These are phyloP conservation scores for Cichorium intybus DNA, from an alignment of 140 eudicot genomes.

Conservation along the genomic window DNA sequence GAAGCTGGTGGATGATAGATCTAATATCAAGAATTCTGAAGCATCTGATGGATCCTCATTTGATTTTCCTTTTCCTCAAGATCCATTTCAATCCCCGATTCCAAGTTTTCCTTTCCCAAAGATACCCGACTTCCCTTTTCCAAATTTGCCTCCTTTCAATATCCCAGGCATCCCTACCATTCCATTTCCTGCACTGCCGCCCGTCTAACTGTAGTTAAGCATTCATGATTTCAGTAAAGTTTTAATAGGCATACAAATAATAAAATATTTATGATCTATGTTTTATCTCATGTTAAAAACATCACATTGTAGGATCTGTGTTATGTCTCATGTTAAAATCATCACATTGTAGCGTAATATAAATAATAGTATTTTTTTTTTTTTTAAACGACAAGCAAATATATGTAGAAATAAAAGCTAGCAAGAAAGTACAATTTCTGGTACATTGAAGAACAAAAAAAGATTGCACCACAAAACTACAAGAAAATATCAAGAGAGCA, in stretches of 20 bases:
- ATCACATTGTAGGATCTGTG: not conserved
- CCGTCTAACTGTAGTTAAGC: not conserved
- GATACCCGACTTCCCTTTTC: conserved; percentile 9
- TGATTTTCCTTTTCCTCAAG: not conserved
- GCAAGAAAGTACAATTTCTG: too few species aligned
- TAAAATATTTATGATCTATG: not conserved
- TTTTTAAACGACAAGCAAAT: too few species aligned
- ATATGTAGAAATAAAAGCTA: too few species aligned
- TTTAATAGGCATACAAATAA: not conserved
- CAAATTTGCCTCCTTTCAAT: conserved; percentile 9
- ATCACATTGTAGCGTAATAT: not conserved
- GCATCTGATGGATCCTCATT: not conserved
- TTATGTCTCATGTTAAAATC: too few species aligned
- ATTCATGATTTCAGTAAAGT: not conserved
- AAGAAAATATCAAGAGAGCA: too few species aligned
- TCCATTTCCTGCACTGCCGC: conserved; percentile 8
- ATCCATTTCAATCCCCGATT: conserved; percentile 5
- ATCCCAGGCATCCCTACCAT: conserved; percentile 7
- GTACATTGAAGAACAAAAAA: too few species aligned
- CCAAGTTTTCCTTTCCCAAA: not conserved
- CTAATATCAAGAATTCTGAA: not conserved
- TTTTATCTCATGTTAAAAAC: too few species aligned
- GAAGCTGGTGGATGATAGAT: not conserved
- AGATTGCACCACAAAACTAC: too few species aligned
- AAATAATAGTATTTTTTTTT: too few species aligned